Percentiles rank a stretch among this genome's conserved stretches.
Evolutionary conservation across 164 flowering plant species (phyloP).

Genomic region (Sedum album): DNA sequence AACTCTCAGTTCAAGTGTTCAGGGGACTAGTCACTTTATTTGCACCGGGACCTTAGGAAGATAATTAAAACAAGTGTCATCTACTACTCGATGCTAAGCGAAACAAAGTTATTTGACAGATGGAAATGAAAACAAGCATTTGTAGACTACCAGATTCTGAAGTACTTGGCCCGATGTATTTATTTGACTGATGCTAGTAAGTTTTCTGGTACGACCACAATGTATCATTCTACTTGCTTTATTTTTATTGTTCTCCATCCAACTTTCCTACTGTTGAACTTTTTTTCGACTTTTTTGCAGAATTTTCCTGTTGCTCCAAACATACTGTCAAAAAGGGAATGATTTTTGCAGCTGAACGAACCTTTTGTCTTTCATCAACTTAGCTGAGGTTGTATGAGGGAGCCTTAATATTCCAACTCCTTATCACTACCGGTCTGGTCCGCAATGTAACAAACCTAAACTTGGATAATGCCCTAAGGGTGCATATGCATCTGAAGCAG

Average conservation of each 20-base stretch:
- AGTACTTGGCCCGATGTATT: not conserved
- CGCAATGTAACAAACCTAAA: too few relatives aligned
- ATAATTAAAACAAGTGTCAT: not conserved
- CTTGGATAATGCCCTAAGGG: too few relatives aligned
- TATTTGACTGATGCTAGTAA: not conserved
- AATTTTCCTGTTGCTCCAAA: too few relatives aligned
- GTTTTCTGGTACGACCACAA: slow-evolving; percentile 2
- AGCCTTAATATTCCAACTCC: too few relatives aligned
- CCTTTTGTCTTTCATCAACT: too few relatives aligned
- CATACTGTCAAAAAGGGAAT: too few relatives aligned
- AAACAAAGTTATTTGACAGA: not conserved
- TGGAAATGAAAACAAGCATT: not conserved
- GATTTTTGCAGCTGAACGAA: too few relatives aligned
- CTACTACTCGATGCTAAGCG: not conserved
- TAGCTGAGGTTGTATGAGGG: too few relatives aligned
- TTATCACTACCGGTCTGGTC: too few relatives aligned
- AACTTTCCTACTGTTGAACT: too few relatives aligned
- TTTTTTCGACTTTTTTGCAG: too few relatives aligned
- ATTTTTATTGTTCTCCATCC: not conserved
- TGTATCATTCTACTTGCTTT: not conserved
- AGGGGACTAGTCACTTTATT: slow-evolving; percentile 74
- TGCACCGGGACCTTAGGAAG: slow-evolving; percentile 80
- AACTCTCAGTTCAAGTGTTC: slow-evolving; percentile 90
- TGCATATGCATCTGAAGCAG: too few relatives aligned
- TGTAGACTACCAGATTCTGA: not conserved